Percentiles rank a stretch among this genome's conserved stretches.
Evolutionary conservation across 1,284 basidiomycete species (phyloP).

Genomic region (Xanthoconium separans): DNA sequence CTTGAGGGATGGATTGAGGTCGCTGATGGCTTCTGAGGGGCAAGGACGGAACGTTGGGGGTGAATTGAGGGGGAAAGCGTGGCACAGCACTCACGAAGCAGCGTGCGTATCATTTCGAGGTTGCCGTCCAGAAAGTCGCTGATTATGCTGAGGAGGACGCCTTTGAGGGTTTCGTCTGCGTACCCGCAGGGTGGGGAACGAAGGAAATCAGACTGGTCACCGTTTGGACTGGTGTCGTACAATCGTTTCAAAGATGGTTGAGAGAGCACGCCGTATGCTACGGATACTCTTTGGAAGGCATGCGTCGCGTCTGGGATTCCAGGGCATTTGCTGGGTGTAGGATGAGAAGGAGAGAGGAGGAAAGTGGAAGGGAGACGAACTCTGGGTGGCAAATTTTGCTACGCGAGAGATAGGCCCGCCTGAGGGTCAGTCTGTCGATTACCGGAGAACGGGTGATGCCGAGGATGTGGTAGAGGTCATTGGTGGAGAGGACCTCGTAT

Average conservation of each 20-base stretch:
- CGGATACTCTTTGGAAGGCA: constrained; percentile 83
- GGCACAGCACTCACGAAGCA: constrained; percentile 58
- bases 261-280: constrained; percentile 80
- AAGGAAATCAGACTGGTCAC: constrained; percentile 53
- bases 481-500: constrained; percentile 58
- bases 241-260: constrained; percentile 65
- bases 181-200: constrained; percentile 47
- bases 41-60: not conserved
- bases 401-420: constrained; percentile 74
- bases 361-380: constrained; percentile 43
- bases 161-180: constrained; percentile 75
- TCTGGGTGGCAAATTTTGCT: constrained; percentile 84
- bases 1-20: constrained; percentile 67
- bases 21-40: constrained; percentile 63
- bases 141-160: constrained; percentile 71
- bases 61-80: not conserved
- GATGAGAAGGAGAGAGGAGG: not conserved
- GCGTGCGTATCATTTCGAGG: constrained; percentile 72
- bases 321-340: constrained; percentile 68
- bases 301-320: constrained; percentile 72
- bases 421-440: constrained; percentile 62
- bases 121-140: constrained; percentile 84
- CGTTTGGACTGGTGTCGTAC: constrained; percentile 62
- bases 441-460: constrained; percentile 53
- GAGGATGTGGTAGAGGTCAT: constrained; percentile 73